Base-by-base conservation (phyloP, 2,329 filamentous ascomycete species). In the Claviceps paspali region DNA sequence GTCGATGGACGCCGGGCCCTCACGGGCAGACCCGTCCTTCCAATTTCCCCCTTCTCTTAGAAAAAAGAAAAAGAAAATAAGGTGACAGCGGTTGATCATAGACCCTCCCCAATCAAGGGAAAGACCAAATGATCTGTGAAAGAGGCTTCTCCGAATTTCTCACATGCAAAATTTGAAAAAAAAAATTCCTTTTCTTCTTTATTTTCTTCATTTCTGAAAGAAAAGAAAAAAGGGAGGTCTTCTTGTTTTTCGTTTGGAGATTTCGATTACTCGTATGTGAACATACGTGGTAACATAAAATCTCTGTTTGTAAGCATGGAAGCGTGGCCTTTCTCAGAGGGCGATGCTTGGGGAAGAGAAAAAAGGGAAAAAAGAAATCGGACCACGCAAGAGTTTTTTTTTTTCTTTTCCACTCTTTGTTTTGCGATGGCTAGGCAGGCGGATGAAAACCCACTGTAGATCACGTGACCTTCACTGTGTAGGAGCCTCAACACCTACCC, bases 141-240 rank as follows among this genome's bases (percentile, higher is more conserved):
- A 43, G 39, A 46, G 45, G 44, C 36, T 47, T 43, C 45, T 47
- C 45, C 45, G 45, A 47, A 47, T 47, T 47, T 47, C 45, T 47
- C 45, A 40, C 45, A 47, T 47, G 45, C 45, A 36, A 43, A 17
- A 6, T n/a, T n/a, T n/a, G n/a, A n/a, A n/a, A n/a, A n/a, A n/a
- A n/a, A n/a, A n/a, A n/a, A n/a, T n/a, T n/a, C n/a, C n/a, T n/a
- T n/a, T n/a, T n/a, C n/a, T n/a, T n/a, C n/a, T n/a, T n/a, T n/a
- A n/a, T n/a, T n/a, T n/a, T n/a, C n/a, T 32, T 27, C 28, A 35
- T 35, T 30, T 19, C 27, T 29, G 33, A 14, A 18, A 6, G 4
- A 22, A 23, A n/a, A 6, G 4, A n/a, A n/a, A n/a, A n/a, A n/a
- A n/a, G n/a, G n/a, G n/a, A n/a, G n/a, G n/a, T 22, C 5, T 22